Percentiles rank a stretch among this genome's conserved stretches.
Evolutionary conservation across 805 yeast genomes (phyloP).

Genomic region (Suhomyces kilbournensis): DNA sequence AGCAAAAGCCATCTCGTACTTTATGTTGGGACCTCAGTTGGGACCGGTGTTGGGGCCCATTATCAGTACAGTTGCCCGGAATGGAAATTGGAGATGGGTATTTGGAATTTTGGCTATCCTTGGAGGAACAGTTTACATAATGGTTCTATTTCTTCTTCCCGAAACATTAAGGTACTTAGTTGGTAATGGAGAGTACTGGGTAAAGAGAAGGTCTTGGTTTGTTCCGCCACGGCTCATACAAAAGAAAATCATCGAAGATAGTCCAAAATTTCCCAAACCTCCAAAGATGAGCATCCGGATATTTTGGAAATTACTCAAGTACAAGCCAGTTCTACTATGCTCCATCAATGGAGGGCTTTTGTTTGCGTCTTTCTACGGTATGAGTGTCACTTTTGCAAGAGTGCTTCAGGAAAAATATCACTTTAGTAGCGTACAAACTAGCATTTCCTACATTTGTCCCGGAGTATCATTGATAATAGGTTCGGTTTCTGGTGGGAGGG

Average conservation of each 20-base stretch:
- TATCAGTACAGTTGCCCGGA: conserved; percentile 24
- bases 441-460: conserved; percentile 52
- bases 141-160: conserved; percentile 31
- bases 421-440: conserved; percentile 32
- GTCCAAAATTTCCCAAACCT: conserved; percentile 39
- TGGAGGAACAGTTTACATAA: conserved; percentile 21
- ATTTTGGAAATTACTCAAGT: conserved; percentile 36
- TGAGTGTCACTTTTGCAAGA: conserved; percentile 48
- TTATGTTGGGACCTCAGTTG: conserved; percentile 39
- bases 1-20: conserved; percentile 31
- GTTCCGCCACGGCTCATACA: conserved; percentile 29
- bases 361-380: conserved; percentile 55
- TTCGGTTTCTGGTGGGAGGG: conserved; percentile 46
- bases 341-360: conserved; percentile 47
- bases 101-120: conserved; percentile 32
- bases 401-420: conserved; percentile 36
- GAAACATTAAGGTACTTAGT: conserved; percentile 39
- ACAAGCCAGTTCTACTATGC: conserved; percentile 44
- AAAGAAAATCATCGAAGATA: conserved; percentile 16
- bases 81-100: conserved; percentile 32
- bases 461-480: conserved; percentile 49
- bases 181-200: conserved; percentile 30
- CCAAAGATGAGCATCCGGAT: conserved; percentile 41
- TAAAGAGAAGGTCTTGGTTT: conserved; percentile 14
- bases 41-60: conserved; percentile 40